A percentile compares a stretch with the other conserved stretches of the same genome.
Evolutionary conservation across 2,329 filamentous ascomycete species (phyloP).

Genomic region (Fusarium xyrophilum): DNA sequence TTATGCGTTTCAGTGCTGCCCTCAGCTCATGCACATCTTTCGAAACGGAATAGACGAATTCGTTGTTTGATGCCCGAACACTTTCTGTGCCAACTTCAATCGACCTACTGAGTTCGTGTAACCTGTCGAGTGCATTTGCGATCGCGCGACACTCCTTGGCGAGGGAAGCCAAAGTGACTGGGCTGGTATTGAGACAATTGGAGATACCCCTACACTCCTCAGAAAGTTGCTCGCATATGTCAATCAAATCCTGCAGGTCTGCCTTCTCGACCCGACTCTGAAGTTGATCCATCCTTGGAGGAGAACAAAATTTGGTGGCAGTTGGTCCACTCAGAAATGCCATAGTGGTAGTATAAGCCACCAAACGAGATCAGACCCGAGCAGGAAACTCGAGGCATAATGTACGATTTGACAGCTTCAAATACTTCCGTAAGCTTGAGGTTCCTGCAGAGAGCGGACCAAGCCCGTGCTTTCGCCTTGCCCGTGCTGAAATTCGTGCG

Average conservation of each 20-base stretch:
- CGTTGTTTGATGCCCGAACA: constrained; percentile 38
- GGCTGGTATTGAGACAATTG: constrained; percentile 41
- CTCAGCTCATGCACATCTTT: constrained; percentile 40
- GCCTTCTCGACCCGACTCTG: constrained; percentile 36
- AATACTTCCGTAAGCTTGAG: constrained; percentile 11
- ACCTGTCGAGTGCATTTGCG: constrained; percentile 39
- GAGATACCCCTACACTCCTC: constrained; percentile 37
- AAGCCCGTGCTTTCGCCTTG: constrained; percentile 34
- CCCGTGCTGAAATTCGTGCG: constrained; percentile 20
- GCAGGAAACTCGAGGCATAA: constrained; percentile 27
- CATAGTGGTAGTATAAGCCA: constrained; percentile 14
- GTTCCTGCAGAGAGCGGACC: constrained; percentile 20
- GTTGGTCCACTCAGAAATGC: constrained; percentile 14
- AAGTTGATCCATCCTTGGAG: constrained; percentile 36
- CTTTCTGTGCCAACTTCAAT: constrained; percentile 28
- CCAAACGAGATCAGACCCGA: not conserved
- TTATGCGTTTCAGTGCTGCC: constrained; percentile 39
- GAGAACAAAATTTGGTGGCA: constrained; percentile 8
- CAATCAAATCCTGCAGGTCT: constrained; percentile 38
- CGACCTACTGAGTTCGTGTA: constrained; percentile 37
- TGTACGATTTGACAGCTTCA: constrained; percentile 30
- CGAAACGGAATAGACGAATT: constrained; percentile 39
- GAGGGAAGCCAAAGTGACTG: constrained; percentile 37
- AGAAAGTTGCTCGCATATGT: constrained; percentile 39
- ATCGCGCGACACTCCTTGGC: constrained; percentile 40